Evolutionary conservation across 176 grass and related monocot genomes (phyloP), one percentile per base, ranked within the genome.

Genomic region (Avena sativa): DNA sequence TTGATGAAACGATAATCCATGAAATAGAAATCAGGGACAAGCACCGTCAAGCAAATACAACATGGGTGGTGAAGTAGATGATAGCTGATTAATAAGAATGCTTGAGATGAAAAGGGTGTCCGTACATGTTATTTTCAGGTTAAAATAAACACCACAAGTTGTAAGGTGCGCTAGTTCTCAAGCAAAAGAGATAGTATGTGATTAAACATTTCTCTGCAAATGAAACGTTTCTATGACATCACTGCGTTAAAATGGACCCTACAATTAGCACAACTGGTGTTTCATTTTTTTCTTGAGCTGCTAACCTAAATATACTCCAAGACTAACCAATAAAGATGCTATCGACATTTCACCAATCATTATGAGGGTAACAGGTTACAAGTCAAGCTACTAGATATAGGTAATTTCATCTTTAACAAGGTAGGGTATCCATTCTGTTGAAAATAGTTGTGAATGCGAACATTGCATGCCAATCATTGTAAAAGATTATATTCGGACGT

Each of bases 351-450:
- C 40, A 43, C 40, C 40, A 43, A 43, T 43, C 40, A 43, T 43
- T 43, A 43, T 43, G 40, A 43, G 40, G 40, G 40, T 43, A 43
- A 43, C 40, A 43, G 4, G 20, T 34, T 28, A 43, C 8, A 81
- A 28, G 21, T 17, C 17, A 43, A 43, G 40, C 40, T 43, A 43
- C 40, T 43, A 51, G 13, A 76, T 52, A 28, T 50, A 74, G 46
- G 12, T 51, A 51, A 74, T 28, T 47, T 52, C 23, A 50, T 50
- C 23, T 50, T 14, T 14, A 36, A 36, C 65, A 68, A 28, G 50
- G 40, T 43, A 76, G 73, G 49, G 13, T 52, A 76, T 52, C 21
- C 23, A 76, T 76, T 76, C 73, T 52, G 49, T 76, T 76, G 14
- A 76, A 75, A 12, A 13, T 53, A 76, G 25, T 53, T 52, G 13